phyloP scores from a whole-genome alignment of 352 stramenopile genomes.

The Phytophthora idaei region DNA sequence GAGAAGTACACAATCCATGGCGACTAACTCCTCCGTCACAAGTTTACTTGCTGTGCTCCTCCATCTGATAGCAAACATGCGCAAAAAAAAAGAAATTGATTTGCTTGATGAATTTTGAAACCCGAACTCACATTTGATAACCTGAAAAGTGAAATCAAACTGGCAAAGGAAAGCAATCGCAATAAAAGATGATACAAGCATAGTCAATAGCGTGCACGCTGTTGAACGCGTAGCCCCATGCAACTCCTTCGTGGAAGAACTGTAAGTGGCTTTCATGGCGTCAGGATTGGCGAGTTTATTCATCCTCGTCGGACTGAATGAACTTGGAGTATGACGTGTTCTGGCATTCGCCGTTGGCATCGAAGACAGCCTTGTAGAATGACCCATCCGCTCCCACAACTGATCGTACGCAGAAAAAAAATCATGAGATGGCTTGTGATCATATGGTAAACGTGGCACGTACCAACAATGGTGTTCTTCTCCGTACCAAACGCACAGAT shows the following conservation, averaged over 20 bases:
- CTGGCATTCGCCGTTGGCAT: constrained; percentile 87
- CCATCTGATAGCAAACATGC: too few species aligned
- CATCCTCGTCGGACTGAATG: constrained; percentile 89
- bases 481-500: constrained; percentile 93
- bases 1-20: constrained; percentile 87
- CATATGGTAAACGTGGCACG: constrained; percentile 8
- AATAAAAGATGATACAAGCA: constrained; percentile 53
- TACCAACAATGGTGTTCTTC: constrained; percentile 93
- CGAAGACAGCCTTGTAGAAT: constrained; percentile 91
- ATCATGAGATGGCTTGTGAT: not conserved
- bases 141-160: constrained; percentile 28
- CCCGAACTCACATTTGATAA: constrained; percentile 35
- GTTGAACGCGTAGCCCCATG: constrained; percentile 20
- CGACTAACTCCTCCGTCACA: constrained; percentile 37
- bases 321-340: constrained; percentile 92
- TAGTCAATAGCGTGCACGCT: constrained; percentile 22
- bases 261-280: constrained; percentile 18
- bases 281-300: constrained; percentile 47
- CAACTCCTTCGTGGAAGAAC: constrained; percentile 19
- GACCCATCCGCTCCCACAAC: constrained; percentile 87
- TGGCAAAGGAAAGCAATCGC: constrained; percentile 23
- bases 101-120: constrained; percentile 11
- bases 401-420: constrained; percentile 33
- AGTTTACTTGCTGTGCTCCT: not conserved
- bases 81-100: too few species aligned